Evolutionary conservation across 352 stramenopile species (phyloP), one percentile per base, ranked within the genome.

Genomic region (Hyphochytrium catenoides): DNA sequence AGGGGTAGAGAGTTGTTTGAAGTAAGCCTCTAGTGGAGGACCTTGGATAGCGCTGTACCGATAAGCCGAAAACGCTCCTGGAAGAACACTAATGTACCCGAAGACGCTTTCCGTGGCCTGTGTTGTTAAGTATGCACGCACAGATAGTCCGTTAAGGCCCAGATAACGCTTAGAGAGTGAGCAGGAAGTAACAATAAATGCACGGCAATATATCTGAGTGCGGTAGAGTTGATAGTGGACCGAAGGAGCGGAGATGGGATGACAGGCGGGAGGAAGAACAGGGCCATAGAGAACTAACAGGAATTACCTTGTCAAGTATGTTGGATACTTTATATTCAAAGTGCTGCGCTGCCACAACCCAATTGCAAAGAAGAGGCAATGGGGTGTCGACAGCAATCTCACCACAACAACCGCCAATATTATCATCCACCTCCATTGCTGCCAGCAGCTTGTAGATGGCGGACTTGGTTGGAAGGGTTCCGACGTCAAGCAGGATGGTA

Each of bases 261-360:
- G n/a, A n/a, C n/a, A n/a, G n/a, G n/a, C n/a, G n/a, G n/a, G n/a
- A n/a, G n/a, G n/a, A n/a, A n/a, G n/a, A n/a, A n/a, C n/a, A n/a
- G n/a, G n/a, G n/a, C n/a, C n/a, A n/a, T n/a, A n/a, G n/a, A n/a
- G n/a, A n/a, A n/a, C n/a, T n/a, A n/a, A n/a, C n/a, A n/a, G n/a
- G 52, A 29, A n/a, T n/a, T n/a, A n/a, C n/a, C 35, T 53, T 53
- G 19, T 51, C 43, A 21, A 52, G 16, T 11, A 53, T 33, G 41
- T 53, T 42, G 16, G 33, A 32, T 16, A 51, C 29, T 23, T 51
- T 51, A 31, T 52, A 52, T 25, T 52, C 46, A 25, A 52, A 52
- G 38, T 32, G 34, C 42, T 52, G 46, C 14, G 41, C 32, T 14
- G 46, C 34, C 24, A 41, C 26, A 7, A 52, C n/a, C n/a, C n/a